Base-by-base conservation (phyloP, 2,329 filamentous ascomycete genomes). In the Aspergillus japonicus region DNA sequence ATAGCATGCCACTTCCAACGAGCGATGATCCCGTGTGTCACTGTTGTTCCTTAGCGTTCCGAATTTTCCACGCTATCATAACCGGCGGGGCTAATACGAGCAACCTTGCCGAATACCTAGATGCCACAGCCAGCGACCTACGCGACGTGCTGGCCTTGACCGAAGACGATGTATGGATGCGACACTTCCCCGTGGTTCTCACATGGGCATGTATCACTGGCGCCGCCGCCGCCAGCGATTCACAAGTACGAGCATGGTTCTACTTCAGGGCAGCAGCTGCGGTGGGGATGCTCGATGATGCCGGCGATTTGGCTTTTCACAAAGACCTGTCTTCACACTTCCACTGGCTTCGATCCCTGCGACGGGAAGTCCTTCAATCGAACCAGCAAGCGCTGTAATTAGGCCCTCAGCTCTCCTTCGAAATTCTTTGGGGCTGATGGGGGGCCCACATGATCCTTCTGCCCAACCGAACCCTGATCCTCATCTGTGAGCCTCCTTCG, bases 131-230 rank as follows among this genome's bases (percentile, higher is more conserved):
- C 8, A 50, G 31, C 16, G 33, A 57, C 11, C 55, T 57, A 1
- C 29, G 31, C 19, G 55, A 48, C 14, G 47, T 47, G 5, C 47
- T 57, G 6, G 55, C 33, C 1, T 19, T 50, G 23, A 47, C 47
- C 12, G 48, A 57, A 11, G 14, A 12, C 1, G 55, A 47, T 4
- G 5, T 57, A 2, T 57, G 55, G 55, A 21, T 57, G 16, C 33
- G 35, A 5, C 29, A 23, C 2, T 44, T 57, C 4, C 55, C 55
- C 8, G 47, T 47, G 5, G 4, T 50, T 1, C 23, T 57, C 12
- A 44, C 31, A 3, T 57, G 55, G 55, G 48, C 51, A 7, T 57
- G 55, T 33, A n/a, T 57, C 1, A 47, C 48, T 8, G 55, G 55
- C 4, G 55, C 55, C 1, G 55, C 55, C 1, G 55, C 55, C 16